Evolutionary conservation across 1,284 basidiomycete species (phyloP), one percentile per base, ranked within the genome.

Genomic region (Irpex sp.): DNA sequence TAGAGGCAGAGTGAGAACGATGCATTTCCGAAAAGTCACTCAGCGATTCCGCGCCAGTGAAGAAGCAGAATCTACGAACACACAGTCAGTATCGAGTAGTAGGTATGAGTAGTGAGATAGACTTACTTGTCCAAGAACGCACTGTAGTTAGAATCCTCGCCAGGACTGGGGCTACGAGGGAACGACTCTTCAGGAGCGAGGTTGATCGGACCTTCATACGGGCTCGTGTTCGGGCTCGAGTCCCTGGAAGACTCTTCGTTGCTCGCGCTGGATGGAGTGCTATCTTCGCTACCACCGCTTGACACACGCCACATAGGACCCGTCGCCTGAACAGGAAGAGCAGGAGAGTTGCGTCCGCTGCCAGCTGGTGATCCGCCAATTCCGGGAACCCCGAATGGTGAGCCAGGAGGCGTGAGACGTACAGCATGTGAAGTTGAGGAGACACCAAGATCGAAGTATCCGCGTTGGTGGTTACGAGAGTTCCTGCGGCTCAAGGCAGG

Each of bases 31-130:
- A 64, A n/a, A 71, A 71, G 48, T 74, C 73, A 36, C 73, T 66
- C 59, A 72, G 56, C 2, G 76, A 66, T 17, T 77, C 77, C 15
- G 74, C 62, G 7, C 89, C 89, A 0, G 90, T 91, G 74, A 84
- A 92, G 75, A 91, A 92, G 77, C 90, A 92, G 73, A 89, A 91
- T 67, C 90, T 92, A 61, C 3, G 26, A 26, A 26, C 26, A 26
- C 3, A 26, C 31, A 56, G 40, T n/a, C 52, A 54, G 57, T 17
- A 57, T 47, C 51, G 64, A 64, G 26, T 9, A 13, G 38, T 51
- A 62, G 57, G 60, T 37, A 36, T 63, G 57, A 40, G 51, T 31
- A 7, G 31, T 57, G 47, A 49, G 3, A 11, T 62, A 58, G 3
- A 56, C 86, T 65, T 67, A 90, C 89, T 80, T 84, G 72, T 83